Evolutionary conservation across 768 basidiomycete species (phyloP).

Genomic region (Amanita thiersii): DNA sequence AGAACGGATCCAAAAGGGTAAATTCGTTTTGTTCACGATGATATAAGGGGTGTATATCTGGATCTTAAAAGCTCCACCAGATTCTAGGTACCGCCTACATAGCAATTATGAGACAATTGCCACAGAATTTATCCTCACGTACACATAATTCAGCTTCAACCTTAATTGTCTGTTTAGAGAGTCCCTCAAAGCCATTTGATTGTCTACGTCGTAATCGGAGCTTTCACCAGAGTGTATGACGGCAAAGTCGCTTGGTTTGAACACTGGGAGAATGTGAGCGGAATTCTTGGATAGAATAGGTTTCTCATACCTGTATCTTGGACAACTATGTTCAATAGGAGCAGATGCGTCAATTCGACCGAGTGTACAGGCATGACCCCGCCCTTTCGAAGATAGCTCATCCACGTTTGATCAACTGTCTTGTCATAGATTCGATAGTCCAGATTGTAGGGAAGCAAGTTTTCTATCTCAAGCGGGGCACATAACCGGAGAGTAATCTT

Average conservation of each 20-base stretch:
- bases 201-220: slow-evolving; percentile 83
- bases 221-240: slow-evolving; percentile 94
- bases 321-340: slow-evolving; percentile 82
- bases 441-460: slow-evolving; percentile 87
- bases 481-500: slow-evolving; percentile 79
- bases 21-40: slow-evolving; percentile 85
- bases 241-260: slow-evolving; percentile 92
- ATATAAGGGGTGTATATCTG: slow-evolving; percentile 91
- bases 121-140: slow-evolving; percentile 20
- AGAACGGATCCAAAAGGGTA: slow-evolving; percentile 72
- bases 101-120: neutral
- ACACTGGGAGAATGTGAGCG: slow-evolving; percentile 37
- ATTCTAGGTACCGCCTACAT: slow-evolving; percentile 69
- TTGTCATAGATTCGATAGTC: slow-evolving; percentile 98
- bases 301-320: slow-evolving; percentile 94
- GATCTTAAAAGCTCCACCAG: slow-evolving; percentile 93
- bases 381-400: slow-evolving; percentile 86
- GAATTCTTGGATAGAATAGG: slow-evolving; percentile 12
- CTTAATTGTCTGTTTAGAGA: slow-evolving; percentile 66
- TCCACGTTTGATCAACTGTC: slow-evolving; percentile 89
- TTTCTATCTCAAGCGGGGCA: slow-evolving; percentile 93
- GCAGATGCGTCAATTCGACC: slow-evolving; percentile 83
- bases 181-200: slow-evolving; percentile 65
- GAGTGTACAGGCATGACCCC: slow-evolving; percentile 96
- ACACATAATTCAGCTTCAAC: slow-evolving; percentile 88